Evolutionary conservation across 768 basidiomycete species (phyloP), one percentile per base, ranked within the genome.

Genomic region (Amanita rubescens): DNA sequence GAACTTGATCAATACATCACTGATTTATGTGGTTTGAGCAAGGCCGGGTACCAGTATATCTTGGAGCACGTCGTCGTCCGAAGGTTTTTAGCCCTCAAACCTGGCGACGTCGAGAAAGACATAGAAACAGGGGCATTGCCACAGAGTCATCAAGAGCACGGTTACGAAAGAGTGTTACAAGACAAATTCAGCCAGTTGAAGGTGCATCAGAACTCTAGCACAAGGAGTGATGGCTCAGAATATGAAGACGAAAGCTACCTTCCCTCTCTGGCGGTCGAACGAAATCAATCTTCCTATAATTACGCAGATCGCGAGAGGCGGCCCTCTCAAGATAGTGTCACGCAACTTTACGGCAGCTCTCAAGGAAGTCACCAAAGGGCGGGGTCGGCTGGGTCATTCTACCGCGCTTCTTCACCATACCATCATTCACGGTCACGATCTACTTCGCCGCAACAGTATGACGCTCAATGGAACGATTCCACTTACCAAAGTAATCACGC

Each of bases 1-100:
- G 96, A 98, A 63, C 77, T 99, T 25, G 89, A 96, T 62, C 85
- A 87, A 27, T 99, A 99, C 68, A 77, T 97, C 34, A 79, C 79
- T 62, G 81, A 82, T 50, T 76, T 99, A 12, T 88, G 91, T 65
- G 77, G 76, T 27, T 75, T 99, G 33, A 83, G 79, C 62, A 67
- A 71, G 52, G 71, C 73, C 14, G 84, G 84, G 3, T 85, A 82
- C 12, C 83, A 83, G 41, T 87, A 94, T 64, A 81, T 99, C 53
- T 71, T 96, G 22, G 85, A 92, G 57, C 82, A 92, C 64, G 71
- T 74, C 11, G 81, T 94, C 37, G 79, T 96, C 37, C 81, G 93
- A 51, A 77, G 79, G 50, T 99, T 98, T 68, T 76, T 98, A 51
- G 75, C 88, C 5, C 75, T 87, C 15, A 89, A 88, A 62, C 84